These are phyloP conservation scores for Jatropha podagrica DNA, from an alignment of 441 rosid genomes.

Conservation along the genomic window DNA sequence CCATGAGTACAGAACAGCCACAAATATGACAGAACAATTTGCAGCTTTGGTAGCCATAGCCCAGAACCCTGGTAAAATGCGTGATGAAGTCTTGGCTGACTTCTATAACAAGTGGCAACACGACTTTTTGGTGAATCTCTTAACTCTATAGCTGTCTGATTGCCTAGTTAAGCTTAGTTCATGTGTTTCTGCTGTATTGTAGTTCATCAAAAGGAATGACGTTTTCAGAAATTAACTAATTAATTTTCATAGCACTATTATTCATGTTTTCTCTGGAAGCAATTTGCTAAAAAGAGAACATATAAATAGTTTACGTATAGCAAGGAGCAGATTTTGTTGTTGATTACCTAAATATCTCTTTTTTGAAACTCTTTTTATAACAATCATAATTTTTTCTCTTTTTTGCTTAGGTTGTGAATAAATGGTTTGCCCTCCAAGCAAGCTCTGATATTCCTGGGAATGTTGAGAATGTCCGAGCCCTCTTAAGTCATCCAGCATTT, in stretches of 20 bases:
- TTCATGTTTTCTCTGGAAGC: not conserved
- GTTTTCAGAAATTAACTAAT: not conserved
- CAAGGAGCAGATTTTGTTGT: too few species aligned
- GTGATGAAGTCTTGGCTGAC: conserved; percentile 82
- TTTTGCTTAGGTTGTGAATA: conserved; percentile 75
- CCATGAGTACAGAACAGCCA: conserved; percentile 72
- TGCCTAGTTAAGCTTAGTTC: not conserved
- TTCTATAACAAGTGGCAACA: conserved; percentile 89
- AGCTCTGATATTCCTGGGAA: conserved; percentile 80
- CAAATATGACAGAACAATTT: conserved; percentile 94
- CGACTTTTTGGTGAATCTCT: conserved; percentile 64
- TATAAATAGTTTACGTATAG: too few species aligned
- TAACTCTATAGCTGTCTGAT: not conserved
- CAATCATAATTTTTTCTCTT: conserved; percentile 6
- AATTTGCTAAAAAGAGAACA: too few species aligned
- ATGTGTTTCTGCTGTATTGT: not conserved
- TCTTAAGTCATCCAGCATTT: conserved; percentile 79
- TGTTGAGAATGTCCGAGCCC: conserved; percentile 72
- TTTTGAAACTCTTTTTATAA: too few species aligned
- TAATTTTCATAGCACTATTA: not conserved
- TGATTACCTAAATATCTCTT: too few species aligned
- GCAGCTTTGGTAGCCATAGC: conserved; percentile 92
- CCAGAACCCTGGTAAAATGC: conserved; percentile 70
- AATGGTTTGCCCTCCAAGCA: conserved; percentile 97
- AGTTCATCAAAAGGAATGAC: not conserved